Evolutionary conservation across 768 basidiomycete genomes (phyloP), one percentile per base, ranked within the genome.

Genomic region (Suillus placidus): DNA sequence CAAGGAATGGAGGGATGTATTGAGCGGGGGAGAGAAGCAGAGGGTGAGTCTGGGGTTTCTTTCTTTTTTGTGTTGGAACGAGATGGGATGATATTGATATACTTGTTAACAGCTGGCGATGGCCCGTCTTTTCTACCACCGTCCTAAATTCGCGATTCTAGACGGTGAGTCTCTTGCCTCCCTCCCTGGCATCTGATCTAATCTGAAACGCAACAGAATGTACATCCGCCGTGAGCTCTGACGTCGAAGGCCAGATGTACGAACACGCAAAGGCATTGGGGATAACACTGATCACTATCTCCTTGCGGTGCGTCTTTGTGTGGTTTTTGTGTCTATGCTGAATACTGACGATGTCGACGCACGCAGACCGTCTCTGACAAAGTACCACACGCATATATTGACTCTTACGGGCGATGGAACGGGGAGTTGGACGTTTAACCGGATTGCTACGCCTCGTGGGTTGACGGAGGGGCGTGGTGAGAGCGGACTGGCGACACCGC

Each of bases 21-120:
- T 97, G 71, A 95, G 94, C 70, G 97, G 97, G 0, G 97, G 97
- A 0, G 97, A 98, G 85, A 98, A 97, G 79, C 97, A 99, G 77
- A 79, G 96, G 72, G 90, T 92, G 66, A 45, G 86, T 43, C 57
- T 26, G 12, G 65, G 43, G 43, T 13, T 32, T 42, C 61, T n/a
- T 35, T 30, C 20, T 3, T 38, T 16, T 58, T 42, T 13, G 61
- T 35, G 47, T 45, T 38, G 57, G n/a, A 10, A 23, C 16, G 42
- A 8, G n/a, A 23, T 12, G n/a, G 12, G 13, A 13, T 23, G n/a
- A 23, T 47, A 16, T 8, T 30, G 4, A 51, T 16, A 2, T 34
- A 9, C 2, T 54, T 2, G 16, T 54, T 47, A 10, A 32, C 38
- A 92, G 87, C 95, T 98, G 92, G 90, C 87, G 0, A 87, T 98